phyloP scores from a whole-genome alignment of 306 rosid genomes.

The Dalbergia cochinchinensis region DNA sequence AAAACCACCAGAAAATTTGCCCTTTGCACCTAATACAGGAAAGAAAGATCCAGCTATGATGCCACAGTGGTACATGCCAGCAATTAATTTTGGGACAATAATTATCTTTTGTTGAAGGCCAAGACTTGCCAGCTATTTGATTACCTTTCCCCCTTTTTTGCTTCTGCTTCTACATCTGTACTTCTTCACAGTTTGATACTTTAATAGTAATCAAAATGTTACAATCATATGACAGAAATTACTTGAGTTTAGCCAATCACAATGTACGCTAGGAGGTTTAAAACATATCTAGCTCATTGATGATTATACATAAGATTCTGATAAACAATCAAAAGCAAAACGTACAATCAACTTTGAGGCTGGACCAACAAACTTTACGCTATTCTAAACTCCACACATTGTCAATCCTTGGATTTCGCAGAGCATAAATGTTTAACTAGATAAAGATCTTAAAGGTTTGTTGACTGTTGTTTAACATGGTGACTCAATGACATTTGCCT shows the following conservation, averaged over 20 bases:
- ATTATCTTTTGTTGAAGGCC: too few relatives aligned
- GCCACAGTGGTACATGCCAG: constrained; percentile 11
- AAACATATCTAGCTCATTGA: constrained; percentile 13
- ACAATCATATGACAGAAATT: constrained; percentile 10
- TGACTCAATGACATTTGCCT: constrained; percentile 5
- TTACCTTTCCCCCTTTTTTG: neutral
- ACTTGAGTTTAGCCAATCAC: neutral
- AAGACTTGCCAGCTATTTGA: neutral
- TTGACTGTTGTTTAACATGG: constrained; percentile 7
- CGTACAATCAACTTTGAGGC: neutral
- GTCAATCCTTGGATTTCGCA: neutral
- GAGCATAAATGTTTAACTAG: neutral
- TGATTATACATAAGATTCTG: neutral
- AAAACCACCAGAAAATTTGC: constrained; percentile 95
- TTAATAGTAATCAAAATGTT: constrained; percentile 8
- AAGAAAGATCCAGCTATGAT: constrained; percentile 35
- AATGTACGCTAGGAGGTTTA: neutral
- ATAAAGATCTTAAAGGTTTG: neutral
- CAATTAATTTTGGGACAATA: neutral
- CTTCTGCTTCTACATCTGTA: constrained; percentile 1
- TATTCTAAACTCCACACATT: neutral
- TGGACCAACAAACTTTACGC: neutral
- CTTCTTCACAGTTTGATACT: neutral
- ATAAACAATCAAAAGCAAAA: constrained; percentile 1
- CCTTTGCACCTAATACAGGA: constrained; percentile 74